Conservation (phyloP, 2,329 filamentous ascomycete species). For the Nectriaceae sp. region DNA sequence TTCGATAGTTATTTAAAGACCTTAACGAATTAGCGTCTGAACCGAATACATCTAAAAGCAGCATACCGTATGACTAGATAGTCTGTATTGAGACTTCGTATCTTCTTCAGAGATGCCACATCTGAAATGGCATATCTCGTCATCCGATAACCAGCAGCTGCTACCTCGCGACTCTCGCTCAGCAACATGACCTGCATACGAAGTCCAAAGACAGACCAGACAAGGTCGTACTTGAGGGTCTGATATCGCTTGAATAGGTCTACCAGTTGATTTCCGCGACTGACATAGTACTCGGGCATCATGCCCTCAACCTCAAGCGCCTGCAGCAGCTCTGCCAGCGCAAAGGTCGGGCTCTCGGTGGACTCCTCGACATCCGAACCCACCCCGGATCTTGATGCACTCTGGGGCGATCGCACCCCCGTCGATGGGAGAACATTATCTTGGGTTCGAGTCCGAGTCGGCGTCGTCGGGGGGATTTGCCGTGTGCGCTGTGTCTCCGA, state of each 20-base stretch:
- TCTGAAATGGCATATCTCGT: constrained; percentile 95
- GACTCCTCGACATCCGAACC: constrained; percentile 68
- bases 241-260: constrained; percentile 93
- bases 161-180: constrained; percentile 93
- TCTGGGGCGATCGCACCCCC: constrained; percentile 58
- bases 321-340: constrained; percentile 86
- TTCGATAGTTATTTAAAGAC: constrained; percentile 92
- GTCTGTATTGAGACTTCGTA: constrained; percentile 86
- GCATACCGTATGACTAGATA: constrained; percentile 74
- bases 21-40: constrained; percentile 34
- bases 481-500: constrained; percentile 58
- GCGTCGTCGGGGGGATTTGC: constrained; percentile 48
- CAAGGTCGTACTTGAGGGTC: constrained; percentile 92
- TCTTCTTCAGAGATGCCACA: constrained; percentile 82
- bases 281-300: constrained; percentile 93
- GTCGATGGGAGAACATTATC: constrained; percentile 49
- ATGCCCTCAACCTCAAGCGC: constrained; percentile 86
- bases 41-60: constrained; percentile 15
- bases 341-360: constrained; percentile 86
- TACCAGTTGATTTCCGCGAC: constrained; percentile 88
- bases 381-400: constrained; percentile 54
- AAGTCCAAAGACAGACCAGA: constrained; percentile 92
- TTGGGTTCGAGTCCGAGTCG: constrained; percentile 51
- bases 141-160: constrained; percentile 91
- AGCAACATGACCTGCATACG: constrained; percentile 95